Evolutionary conservation across 169 alveolate genomes (phyloP), one percentile per base, ranked within the genome.

Genomic region (Toxoplasma gondii): DNA sequence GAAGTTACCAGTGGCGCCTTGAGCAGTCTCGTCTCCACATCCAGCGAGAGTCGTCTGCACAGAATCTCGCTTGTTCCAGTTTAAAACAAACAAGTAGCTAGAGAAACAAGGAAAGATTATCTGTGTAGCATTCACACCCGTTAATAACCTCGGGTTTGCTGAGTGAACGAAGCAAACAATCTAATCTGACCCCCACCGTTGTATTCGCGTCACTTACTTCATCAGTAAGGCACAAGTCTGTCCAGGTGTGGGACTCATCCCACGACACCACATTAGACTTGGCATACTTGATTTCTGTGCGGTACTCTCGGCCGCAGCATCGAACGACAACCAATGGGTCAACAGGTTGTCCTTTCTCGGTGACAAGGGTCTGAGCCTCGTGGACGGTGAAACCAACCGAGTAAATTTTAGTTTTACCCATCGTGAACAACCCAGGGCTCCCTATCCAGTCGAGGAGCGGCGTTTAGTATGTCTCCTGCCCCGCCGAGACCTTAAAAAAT

Each of bases 161-260:
- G 4, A 12, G 58, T 31, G n/a, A 1, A 34, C 84, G 17, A 27
- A 17, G 84, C 44, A 7, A 12, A n/a, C 45, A n/a, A 36, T 2
- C 2, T 31, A 74, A 16, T n/a, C 39, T 12, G 84, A 17, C 7
- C 24, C 19, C 9, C 9, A 22, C 84, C 12, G n/a, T 9, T 7
- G 17, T 34, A 31, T 31, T 44, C 27, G 12, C 19, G 38, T 1
- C 82, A 53, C 93, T 95, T 43, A 95, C 98, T 31, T 97, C 94
- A 95, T 94, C 97, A 53, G 98, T 95, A 39, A 98, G 95, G 69
- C 95, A 96, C 12, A 98, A 69, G 96, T 98, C 97, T 64, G 96
- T 96, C 99, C 99, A 98, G 69, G 97, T 94, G 94, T 95, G 96
- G 88, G 98, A 94, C 91, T 98, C 99, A 82, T 98, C 99, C 99